A percentile compares a stretch with the other conserved stretches of the same genome.
These are phyloP conservation scores for Fusarium sp. DNA, from an alignment of 2,329 filamentous ascomycete genomes.

Conservation along the genomic window DNA sequence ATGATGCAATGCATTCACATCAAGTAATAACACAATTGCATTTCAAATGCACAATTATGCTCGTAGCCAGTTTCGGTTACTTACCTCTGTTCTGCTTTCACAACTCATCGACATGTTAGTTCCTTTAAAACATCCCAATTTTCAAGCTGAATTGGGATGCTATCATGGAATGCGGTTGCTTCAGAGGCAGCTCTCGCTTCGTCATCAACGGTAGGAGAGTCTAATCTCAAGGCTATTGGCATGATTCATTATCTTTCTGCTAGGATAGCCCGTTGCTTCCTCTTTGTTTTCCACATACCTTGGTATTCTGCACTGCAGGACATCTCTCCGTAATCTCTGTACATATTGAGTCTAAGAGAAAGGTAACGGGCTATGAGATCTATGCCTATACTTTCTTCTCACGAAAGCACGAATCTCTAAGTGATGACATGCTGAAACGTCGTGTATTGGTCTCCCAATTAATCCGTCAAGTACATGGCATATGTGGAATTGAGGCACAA, in stretches of 20 bases:
- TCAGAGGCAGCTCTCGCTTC: neutral
- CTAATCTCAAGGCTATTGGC: neutral
- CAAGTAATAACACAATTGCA: neutral
- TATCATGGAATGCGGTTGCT: neutral
- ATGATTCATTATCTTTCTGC: neutral
- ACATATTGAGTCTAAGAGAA: neutral
- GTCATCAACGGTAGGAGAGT: neutral
- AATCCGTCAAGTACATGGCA: constrained; percentile 2
- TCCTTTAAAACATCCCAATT: neutral
- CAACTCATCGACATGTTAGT: neutral
- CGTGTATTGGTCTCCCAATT: neutral
- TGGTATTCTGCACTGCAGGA: neutral
- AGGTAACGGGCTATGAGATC: neutral
- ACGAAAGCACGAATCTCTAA: no score
- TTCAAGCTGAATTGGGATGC: neutral
- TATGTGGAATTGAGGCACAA: neutral
- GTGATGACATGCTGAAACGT: neutral
- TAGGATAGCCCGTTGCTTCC: neutral
- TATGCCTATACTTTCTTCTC: neutral
- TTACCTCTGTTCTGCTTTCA: neutral
- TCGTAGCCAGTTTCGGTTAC: neutral
- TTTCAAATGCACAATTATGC: neutral
- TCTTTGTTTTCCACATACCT: neutral
- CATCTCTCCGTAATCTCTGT: neutral
- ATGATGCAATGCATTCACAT: neutral